Percentiles rank a stretch among this genome's conserved stretches.
Conservation (phyloP, 1,284 basidiomycete species). For the Peniophora sp. region DNA sequence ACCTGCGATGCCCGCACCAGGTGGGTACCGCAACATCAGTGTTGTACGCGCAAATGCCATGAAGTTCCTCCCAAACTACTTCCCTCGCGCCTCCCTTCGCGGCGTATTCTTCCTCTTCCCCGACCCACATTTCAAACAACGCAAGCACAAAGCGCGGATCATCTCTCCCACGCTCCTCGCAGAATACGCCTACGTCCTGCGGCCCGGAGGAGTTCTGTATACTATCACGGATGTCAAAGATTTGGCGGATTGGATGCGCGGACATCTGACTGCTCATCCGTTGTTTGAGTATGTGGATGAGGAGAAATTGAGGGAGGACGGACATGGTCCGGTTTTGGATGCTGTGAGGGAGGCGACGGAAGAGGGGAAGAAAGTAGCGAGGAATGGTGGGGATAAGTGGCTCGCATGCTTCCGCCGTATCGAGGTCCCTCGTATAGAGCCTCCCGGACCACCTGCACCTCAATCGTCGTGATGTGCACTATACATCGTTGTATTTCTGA, state of each 20-base stretch:
- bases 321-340: slow-evolving; percentile 68
- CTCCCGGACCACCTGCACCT: too few species aligned
- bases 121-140: slow-evolving; percentile 96
- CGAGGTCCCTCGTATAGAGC: slow-evolving; percentile 19
- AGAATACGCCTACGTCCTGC: slow-evolving; percentile 89
- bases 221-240: slow-evolving; percentile 97
- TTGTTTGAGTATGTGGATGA: slow-evolving; percentile 80
- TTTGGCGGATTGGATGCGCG: slow-evolving; percentile 93
- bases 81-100: slow-evolving; percentile 82
- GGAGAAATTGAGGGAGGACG: slow-evolving; percentile 63
- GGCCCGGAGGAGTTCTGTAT: slow-evolving; percentile 90
- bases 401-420: slow-evolving; percentile 75
- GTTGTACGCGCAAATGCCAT: slow-evolving; percentile 95
- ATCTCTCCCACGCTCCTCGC: slow-evolving; percentile 93
- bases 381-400: slow-evolving; percentile 89
- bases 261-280: slow-evolving; percentile 81
- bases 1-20: slow-evolving; percentile 21
- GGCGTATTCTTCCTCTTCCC: slow-evolving; percentile 98
- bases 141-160: slow-evolving; percentile 98
- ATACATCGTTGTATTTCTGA: too few species aligned
- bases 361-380: slow-evolving; percentile 94
- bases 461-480: too few species aligned
- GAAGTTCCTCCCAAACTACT: slow-evolving; percentile 99
- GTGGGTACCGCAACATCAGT: slow-evolving; percentile 85
- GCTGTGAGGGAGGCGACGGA: slow-evolving; percentile 85